A percentile compares a stretch with the other conserved stretches of the same genome.
phyloP scores from a whole-genome alignment of 2,329 filamentous ascomycete genomes.

The Capronia coronata region DNA sequence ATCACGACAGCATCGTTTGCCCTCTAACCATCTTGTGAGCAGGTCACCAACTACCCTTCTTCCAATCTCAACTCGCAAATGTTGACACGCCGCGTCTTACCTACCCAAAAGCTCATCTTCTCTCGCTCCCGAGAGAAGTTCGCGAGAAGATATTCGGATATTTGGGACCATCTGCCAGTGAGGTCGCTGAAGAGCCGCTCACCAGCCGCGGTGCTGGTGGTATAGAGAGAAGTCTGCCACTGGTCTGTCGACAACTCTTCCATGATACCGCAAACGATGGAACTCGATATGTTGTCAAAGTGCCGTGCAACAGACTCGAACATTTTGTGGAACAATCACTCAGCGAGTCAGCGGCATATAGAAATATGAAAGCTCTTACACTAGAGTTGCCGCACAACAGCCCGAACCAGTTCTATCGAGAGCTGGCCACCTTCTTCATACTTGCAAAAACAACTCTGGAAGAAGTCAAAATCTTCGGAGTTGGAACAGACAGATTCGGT shows the following conservation, averaged over 20 bases:
- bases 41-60: not conserved
- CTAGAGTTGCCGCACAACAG: conserved; percentile 19
- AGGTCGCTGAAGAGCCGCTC: not conserved
- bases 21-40: not conserved
- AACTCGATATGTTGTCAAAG: conserved; percentile 4
- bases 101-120: conserved; percentile 15
- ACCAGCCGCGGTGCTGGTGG: conserved; percentile 4
- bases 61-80: not conserved
- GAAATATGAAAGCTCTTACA: conserved; percentile 12
- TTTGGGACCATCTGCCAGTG: not conserved
- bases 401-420: conserved; percentile 1
- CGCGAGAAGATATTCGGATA: conserved; percentile 11
- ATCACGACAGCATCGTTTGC: not conserved
- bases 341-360: not conserved
- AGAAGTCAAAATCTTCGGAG: conserved; percentile 21
- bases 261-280: conserved; percentile 9
- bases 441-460: conserved; percentile 8
- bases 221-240: conserved; percentile 10
- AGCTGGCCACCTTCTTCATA: conserved; percentile 7
- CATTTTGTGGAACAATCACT: conserved; percentile 6
- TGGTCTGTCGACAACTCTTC: conserved; percentile 16
- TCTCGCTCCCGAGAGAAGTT: conserved; percentile 20
- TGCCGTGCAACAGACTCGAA: conserved; percentile 6
- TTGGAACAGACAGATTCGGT: conserved; percentile 16
- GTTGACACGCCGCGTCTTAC: not conserved